Conservation (phyloP, 179 eudicot genomes). For the Vitellaria paradoxa region DNA sequence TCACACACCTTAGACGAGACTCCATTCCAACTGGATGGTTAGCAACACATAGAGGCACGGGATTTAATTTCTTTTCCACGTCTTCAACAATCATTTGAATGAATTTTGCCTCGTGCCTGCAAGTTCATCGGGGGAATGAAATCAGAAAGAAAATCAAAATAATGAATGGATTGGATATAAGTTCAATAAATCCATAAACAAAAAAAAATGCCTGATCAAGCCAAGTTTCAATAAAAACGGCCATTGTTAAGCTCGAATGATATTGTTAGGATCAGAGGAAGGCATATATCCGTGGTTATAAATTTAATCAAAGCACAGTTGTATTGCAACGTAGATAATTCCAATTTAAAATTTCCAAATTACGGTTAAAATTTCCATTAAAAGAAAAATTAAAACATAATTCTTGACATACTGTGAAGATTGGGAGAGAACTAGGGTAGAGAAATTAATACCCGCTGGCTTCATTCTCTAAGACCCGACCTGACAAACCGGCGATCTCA, state of each 20-base stretch:
- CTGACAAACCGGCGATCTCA: too few species aligned
- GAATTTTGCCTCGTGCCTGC: background rate
- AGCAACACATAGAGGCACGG: background rate
- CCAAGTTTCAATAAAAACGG: too few species aligned
- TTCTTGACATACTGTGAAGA: too few species aligned
- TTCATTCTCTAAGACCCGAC: too few species aligned
- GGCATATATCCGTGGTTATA: background rate
- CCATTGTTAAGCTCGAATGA: too few species aligned
- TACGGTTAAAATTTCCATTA: too few species aligned
- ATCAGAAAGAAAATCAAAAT: background rate
- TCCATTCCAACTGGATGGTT: conserved; percentile 7
- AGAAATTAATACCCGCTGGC: too few species aligned
- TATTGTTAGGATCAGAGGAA: background rate
- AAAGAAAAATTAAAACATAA: too few species aligned
- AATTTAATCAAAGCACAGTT: background rate
- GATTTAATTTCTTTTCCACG: background rate
- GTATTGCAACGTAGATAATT: too few species aligned
- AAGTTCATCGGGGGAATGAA: background rate
- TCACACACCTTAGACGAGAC: background rate
- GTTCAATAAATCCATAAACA: too few species aligned
- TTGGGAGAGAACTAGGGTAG: too few species aligned
- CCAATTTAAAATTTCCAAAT: too few species aligned
- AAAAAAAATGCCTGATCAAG: background rate
- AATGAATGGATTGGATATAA: background rate
- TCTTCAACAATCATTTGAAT: background rate